Evolutionary conservation across 2,329 filamentous ascomycete genomes (phyloP), one percentile per base, ranked within the genome.

Genomic region (Arthrobotrys sphaeroides): DNA sequence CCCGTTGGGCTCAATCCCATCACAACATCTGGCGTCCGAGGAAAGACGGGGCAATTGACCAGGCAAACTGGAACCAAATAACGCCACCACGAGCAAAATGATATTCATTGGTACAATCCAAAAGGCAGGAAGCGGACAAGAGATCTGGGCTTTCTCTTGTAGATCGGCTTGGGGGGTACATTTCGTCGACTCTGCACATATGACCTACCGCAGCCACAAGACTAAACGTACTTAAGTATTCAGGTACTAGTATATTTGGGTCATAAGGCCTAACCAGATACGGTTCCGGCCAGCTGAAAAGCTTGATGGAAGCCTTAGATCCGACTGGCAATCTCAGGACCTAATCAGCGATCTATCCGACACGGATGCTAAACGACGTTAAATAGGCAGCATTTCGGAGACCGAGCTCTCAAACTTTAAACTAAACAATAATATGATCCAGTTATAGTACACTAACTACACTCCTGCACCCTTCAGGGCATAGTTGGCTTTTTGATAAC

Each of bases 31-130:
- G 22, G 43, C 26, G 16, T 68, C 64, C 64, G 64, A 57, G 9
- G 42, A 68, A 68, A 40, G 13, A 47, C 64, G 64, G n/a, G 64
- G n/a, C 53, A 36, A 38, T 57, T 68, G 26, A 36, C 40, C 33
- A 49, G 16, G 24, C 47, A 26, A n/a, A 38, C n/a, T 22, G 13
- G 43, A 28, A 60, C 31, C 31, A 57, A 38, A 16, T 5, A 51
- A 55, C 61, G 61, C 61, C 61, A 55, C 61, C 26, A 18, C n/a
- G 45, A 26, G 49, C 36, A 20, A 28, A 57, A 47, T 9, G 26
- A 4, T 13, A 31, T n/a, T 28, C 43, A 16, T 38, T 51, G 4
- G 40, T 3, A 16, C 18, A 31, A 18, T 51, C 38, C 2, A 6
- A 5, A 18, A 31, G 26, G 47, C 26, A 18, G 45, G 24, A 51